Evolutionary conservation across 768 basidiomycete genomes (phyloP).

Genomic region (Austroboletus eburneus): DNA sequence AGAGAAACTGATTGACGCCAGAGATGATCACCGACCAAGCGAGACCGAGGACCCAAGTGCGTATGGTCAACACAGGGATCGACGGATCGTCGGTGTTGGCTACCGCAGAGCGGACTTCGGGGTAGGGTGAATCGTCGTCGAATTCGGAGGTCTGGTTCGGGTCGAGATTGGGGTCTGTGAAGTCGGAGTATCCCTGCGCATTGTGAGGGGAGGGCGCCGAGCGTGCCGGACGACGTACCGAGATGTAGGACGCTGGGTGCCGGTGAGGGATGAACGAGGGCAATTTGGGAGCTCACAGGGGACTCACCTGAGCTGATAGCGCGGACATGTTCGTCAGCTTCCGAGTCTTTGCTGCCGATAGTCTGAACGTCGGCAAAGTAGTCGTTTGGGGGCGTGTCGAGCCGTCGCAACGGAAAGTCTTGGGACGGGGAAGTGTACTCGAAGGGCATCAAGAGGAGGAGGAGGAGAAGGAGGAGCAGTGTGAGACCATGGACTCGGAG

Average conservation of each 20-base stretch:
- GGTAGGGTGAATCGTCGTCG: conserved; percentile 68
- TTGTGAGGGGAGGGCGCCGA: too few relatives aligned
- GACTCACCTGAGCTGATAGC: conserved; percentile 19
- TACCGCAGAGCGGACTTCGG: conserved; percentile 68
- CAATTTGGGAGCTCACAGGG: too few relatives aligned
- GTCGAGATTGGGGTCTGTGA: conserved; percentile 28
- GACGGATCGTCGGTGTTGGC: conserved; percentile 67
- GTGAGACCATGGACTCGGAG: background rate
- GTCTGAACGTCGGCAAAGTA: background rate
- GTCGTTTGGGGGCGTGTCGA: background rate
- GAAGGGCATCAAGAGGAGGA: conserved; percentile 17
- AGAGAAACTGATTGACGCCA: conserved; percentile 72
- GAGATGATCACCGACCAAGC: conserved; percentile 62
- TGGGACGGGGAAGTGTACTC: conserved; percentile 10
- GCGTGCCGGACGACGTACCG: conserved; percentile 13
- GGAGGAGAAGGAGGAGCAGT: conserved; percentile 3
- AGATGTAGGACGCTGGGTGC: conserved; percentile 13
- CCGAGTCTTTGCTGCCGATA: conserved; percentile 16
- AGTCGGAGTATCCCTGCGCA: conserved; percentile 2
- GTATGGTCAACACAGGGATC: conserved; percentile 58
- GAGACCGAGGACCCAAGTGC: conserved; percentile 71
- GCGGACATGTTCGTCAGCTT: conserved; percentile 8
- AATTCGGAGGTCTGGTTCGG: conserved; percentile 5
- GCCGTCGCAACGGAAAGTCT: conserved; percentile 14
- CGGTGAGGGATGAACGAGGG: background rate